Evolutionary conservation across 2,329 filamentous ascomycete species (phyloP).

Genomic region (Xylaria sp.): DNA sequence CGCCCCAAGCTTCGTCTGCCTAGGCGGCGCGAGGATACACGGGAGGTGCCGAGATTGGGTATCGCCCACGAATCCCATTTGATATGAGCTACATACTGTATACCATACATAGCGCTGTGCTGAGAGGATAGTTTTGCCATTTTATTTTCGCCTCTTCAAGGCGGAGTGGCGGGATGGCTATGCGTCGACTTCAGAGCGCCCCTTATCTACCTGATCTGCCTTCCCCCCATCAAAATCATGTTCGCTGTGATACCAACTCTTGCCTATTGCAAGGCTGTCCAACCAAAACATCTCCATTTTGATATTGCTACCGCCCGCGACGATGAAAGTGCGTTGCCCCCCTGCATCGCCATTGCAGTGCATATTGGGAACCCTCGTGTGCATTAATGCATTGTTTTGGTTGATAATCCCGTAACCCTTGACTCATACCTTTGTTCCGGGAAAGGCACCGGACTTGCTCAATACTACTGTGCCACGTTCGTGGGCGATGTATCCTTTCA

Average conservation of each 20-base stretch:
- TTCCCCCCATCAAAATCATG: constrained; percentile 33
- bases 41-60: neutral
- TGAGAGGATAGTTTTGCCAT: neutral
- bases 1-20: neutral
- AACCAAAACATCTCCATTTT: constrained; percentile 20
- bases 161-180: constrained; percentile 2
- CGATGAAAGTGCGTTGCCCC: constrained; percentile 17
- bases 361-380: neutral
- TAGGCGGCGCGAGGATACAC: neutral
- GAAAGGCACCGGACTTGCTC: constrained; percentile 93
- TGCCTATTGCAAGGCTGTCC: constrained; percentile 36
- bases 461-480: constrained; percentile 91
- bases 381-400: constrained; percentile 14
- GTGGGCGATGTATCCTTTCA: constrained; percentile 98
- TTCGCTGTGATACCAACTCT: constrained; percentile 26
- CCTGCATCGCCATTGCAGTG: constrained; percentile 13
- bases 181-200: neutral
- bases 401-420: constrained; percentile 8
- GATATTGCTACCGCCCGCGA: constrained; percentile 12
- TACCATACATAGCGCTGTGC: neutral
- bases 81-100: neutral
- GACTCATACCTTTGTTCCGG: constrained; percentile 79
- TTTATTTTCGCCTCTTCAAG: neutral
- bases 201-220: neutral
- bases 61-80: neutral